Conservation (phyloP, 192 early-diverging fungal species). For the Phycomyces blakesleeanus region DNA sequence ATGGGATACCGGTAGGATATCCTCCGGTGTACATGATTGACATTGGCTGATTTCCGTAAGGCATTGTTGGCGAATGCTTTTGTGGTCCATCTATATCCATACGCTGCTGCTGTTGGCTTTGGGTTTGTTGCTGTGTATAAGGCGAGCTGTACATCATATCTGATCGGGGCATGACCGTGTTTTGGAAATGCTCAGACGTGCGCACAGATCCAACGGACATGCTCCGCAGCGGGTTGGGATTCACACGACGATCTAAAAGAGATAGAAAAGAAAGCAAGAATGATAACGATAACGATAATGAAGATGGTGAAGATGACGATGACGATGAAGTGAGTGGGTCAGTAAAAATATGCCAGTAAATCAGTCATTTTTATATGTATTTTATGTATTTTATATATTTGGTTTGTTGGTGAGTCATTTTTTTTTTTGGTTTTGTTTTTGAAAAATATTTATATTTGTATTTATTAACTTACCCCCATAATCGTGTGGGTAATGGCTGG, state of each 20-base stretch:
- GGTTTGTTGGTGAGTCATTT: no score
- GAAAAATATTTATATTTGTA: no score
- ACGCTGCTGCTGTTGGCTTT: no score
- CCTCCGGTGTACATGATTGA: constrained; percentile 1
- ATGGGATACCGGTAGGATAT: constrained; percentile 13
- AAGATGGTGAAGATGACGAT: no score
- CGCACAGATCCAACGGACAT: constrained; percentile 24
- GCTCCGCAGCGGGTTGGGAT: constrained; percentile 19
- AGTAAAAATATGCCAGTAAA: no score
- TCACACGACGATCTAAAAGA: constrained; percentile 9
- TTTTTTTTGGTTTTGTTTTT: no score
- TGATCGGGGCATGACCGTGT: not conserved
- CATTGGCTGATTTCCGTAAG: constrained; percentile 10
- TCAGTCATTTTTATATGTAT: no score
- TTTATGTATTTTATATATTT: no score
- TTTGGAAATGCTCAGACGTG: not conserved
- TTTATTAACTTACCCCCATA: not conserved
- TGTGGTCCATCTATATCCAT: not conserved
- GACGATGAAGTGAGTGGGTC: no score
- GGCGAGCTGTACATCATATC: constrained; percentile 2
- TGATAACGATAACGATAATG: no score
- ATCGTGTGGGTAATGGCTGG: not conserved
- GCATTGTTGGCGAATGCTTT: not conserved
- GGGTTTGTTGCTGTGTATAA: not conserved
- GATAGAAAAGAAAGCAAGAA: no score